phyloP scores from a whole-genome alignment of 2,329 filamentous ascomycete genomes.

The Xylaria sp. region DNA sequence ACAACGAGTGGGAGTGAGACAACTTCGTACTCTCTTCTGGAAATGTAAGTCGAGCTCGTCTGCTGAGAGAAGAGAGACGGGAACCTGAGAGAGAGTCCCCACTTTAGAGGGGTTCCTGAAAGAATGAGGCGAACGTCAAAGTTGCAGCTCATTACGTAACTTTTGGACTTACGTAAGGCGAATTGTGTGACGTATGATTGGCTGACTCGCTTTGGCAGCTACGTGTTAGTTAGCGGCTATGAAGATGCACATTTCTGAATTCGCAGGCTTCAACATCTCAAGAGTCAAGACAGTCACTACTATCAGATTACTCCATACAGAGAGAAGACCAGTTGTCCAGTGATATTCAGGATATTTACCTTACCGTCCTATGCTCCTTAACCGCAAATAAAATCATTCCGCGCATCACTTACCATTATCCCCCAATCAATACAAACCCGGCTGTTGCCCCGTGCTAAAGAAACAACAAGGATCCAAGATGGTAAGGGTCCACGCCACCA shows the following conservation, averaged over 20 bases:
- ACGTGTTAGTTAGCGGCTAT: not conserved
- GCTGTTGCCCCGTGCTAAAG: too few species aligned
- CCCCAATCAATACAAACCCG: too few species aligned
- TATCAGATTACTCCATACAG: too few species aligned
- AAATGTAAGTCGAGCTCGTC: too few species aligned
- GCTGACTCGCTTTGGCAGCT: not conserved
- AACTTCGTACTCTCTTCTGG: too few species aligned
- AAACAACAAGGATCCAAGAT: not conserved
- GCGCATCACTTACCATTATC: not conserved
- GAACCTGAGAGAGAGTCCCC: too few species aligned
- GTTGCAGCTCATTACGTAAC: not conserved
- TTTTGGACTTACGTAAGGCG: not conserved
- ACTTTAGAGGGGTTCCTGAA: too few species aligned
- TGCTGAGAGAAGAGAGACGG: too few species aligned
- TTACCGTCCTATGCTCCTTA: not conserved
- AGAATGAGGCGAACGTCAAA: not conserved
- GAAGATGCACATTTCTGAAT: not conserved
- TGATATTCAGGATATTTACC: not conserved
- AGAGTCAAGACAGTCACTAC: too few species aligned
- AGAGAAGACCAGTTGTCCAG: not conserved
- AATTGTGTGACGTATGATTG: not conserved
- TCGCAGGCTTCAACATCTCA: too few species aligned
- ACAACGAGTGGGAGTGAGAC: too few species aligned
- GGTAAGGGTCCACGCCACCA: not conserved
- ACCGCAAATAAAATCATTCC: not conserved